A percentile compares a stretch with the other conserved stretches of the same genome.
These are phyloP conservation scores for Larix kaempferi DNA, from an alignment of 75 land plant genomes.

Conservation along the genomic window DNA sequence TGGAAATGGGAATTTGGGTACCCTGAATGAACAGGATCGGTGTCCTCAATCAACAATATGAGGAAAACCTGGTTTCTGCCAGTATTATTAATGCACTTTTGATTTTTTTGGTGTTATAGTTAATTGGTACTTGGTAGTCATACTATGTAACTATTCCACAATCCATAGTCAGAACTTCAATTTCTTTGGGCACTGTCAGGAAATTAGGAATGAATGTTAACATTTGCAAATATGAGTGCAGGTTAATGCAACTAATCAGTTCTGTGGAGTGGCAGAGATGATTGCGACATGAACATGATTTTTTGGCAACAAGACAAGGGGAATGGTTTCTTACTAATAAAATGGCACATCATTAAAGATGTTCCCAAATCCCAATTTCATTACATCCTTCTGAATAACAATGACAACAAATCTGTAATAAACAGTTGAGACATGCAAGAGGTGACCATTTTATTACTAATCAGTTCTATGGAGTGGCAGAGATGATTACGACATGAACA, in stretches of 20 bases:
- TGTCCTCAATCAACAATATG: too few species aligned
- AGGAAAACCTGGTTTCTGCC: too few species aligned
- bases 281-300: constrained; percentile 47
- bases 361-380: constrained; percentile 49
- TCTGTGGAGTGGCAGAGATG: constrained; percentile 75
- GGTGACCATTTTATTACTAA: constrained; percentile 45
- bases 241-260: constrained; percentile 73
- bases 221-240: constrained; percentile 1
- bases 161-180: neutral
- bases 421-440: constrained; percentile 71
- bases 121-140: neutral
- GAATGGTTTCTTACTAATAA: constrained; percentile 66
- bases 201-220: neutral
- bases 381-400: constrained; percentile 61
- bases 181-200: neutral
- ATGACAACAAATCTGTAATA: constrained; percentile 72
- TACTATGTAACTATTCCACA: neutral
- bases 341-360: constrained; percentile 74
- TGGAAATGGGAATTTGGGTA: too few species aligned
- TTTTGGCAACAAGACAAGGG: constrained; percentile 80
- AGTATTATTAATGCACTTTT: neutral
- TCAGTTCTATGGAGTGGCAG: constrained; percentile 71
- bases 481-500: constrained; percentile 56
- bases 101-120: neutral
- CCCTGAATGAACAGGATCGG: too few species aligned